A percentile compares a stretch with the other conserved stretches of the same genome.
Evolutionary conservation across 768 basidiomycete species (phyloP).

Genomic region (Suillus luteus): DNA sequence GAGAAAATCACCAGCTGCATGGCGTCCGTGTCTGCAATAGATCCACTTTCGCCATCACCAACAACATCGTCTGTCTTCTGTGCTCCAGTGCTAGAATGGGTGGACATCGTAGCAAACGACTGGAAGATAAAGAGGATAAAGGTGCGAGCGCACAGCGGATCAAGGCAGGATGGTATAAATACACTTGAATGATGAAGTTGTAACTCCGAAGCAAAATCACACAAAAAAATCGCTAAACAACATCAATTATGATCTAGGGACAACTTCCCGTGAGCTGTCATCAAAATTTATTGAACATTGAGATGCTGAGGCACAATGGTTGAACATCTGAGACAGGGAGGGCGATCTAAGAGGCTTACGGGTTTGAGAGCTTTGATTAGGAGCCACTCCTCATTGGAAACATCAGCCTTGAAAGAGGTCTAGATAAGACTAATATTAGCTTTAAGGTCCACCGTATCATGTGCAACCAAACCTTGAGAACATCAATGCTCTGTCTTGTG

Average conservation of each 20-base stretch:
- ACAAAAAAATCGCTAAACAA: slow-evolving; percentile 3
- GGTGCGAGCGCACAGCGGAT: not conserved
- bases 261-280: slow-evolving; percentile 1
- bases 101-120: slow-evolving; percentile 24
- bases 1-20: slow-evolving; percentile 57
- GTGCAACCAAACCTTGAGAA: slow-evolving; percentile 71
- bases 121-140: slow-evolving; percentile 3
- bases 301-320: slow-evolving; percentile 35
- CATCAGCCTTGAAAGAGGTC: slow-evolving; percentile 87
- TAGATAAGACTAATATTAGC: slow-evolving; percentile 33
- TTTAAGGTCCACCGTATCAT: slow-evolving; percentile 4
- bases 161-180: slow-evolving; percentile 29
- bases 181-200: slow-evolving; percentile 23
- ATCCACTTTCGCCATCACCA: slow-evolving; percentile 27
- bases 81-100: slow-evolving; percentile 16
- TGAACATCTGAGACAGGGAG: slow-evolving; percentile 5
- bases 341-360: slow-evolving; percentile 41
- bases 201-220: slow-evolving; percentile 27
- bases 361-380: slow-evolving; percentile 87
- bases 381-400: slow-evolving; percentile 89
- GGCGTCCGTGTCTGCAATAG: slow-evolving; percentile 46
- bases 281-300: slow-evolving; percentile 32
- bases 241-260: slow-evolving; percentile 12
- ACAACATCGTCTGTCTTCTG: slow-evolving; percentile 16
- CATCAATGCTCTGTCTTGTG: slow-evolving; percentile 91